These are phyloP conservation scores for Cladosporium austrohemisphaericum DNA, from an alignment of 2,329 filamentous ascomycete genomes.

Conservation along the genomic window DNA sequence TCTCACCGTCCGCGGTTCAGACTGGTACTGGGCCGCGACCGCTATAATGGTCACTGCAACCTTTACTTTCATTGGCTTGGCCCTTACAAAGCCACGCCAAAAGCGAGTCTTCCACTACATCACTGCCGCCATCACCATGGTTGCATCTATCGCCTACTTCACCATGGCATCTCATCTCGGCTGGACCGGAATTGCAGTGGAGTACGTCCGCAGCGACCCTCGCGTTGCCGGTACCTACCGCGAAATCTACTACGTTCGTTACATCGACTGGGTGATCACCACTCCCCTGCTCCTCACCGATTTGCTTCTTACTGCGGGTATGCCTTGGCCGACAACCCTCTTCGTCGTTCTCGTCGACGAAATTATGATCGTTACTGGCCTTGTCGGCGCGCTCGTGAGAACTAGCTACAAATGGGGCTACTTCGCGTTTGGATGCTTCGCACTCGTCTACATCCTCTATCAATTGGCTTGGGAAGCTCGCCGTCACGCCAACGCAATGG, in stretches of 20 bases:
- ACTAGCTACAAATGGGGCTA: slow-evolving; percentile 67
- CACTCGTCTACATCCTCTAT: slow-evolving; percentile 59
- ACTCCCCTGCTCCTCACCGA: slow-evolving; percentile 62
- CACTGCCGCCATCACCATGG: slow-evolving; percentile 55
- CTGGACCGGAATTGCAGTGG: slow-evolving; percentile 59
- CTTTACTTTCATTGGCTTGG: slow-evolving; percentile 51
- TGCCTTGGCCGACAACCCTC: slow-evolving; percentile 62
- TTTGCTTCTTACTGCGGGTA: slow-evolving; percentile 59
- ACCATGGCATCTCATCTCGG: slow-evolving; percentile 65
- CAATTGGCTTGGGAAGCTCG: slow-evolving; percentile 56
- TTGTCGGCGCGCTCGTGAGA: slow-evolving; percentile 61
- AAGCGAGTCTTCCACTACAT: slow-evolving; percentile 64
- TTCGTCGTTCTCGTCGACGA: slow-evolving; percentile 60
- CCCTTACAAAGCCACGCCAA: slow-evolving; percentile 51
- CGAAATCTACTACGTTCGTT: slow-evolving; percentile 59
- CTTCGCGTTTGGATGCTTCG: slow-evolving; percentile 53
- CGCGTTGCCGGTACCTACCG: slow-evolving; percentile 51
- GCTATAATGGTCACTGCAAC: slow-evolving; percentile 56
- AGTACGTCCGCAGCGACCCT: slow-evolving; percentile 49
- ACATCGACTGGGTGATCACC: slow-evolving; percentile 47
- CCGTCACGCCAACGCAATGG: slow-evolving; percentile 53
- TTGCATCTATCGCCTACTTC: slow-evolving; percentile 62
- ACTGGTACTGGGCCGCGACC: slow-evolving; percentile 60
- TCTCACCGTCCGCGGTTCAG: slow-evolving; percentile 57
- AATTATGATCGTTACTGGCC: slow-evolving; percentile 64